Evolutionary conservation across 1,139 yeast genomes (phyloP), one percentile per base, ranked within the genome.

Genomic region (Protomyces lactucae-debilis): DNA sequence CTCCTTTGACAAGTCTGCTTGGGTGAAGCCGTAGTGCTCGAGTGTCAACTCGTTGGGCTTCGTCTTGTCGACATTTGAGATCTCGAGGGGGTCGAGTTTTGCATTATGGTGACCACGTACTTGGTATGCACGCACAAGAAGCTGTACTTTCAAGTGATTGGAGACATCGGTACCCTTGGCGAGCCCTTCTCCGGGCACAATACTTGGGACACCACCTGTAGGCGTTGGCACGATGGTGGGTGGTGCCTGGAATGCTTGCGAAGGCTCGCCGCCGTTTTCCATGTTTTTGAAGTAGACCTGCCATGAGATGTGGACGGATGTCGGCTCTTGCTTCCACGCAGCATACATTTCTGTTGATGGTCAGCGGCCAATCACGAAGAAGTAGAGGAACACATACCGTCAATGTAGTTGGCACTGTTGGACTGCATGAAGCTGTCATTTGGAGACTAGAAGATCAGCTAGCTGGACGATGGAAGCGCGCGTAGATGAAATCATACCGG

Each of bases 101-200:
- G 99, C 97, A 79, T 89, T 90, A 76, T 86, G 88, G 77, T 93
- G 99, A 70, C 99, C 99, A 77, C 98, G 86, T 64, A 93, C 99
- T 80, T 93, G 99, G 79, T 92, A 95, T 54, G 99, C 99, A 77
- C 99, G 88, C 68, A 95, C 98, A 72, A 93, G 82, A 72, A 93
- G 84, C 82, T 93, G 99, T 28, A 91, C 95, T 78, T 93, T 95
- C 81, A 93, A 84, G 76, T 95, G 99, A 68, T 90, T 83, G 70
- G 89, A 83, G 64, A 93, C 91, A 71, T 87, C 91, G 64, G 72
- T 67, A 46, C 67, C 70, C 53, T 70, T 72, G 64, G 74, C 72
- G 23, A 78, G 76, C 46, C 74, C 71, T 36, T 79, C 75, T 60
- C 85, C 83, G 57, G 87, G 85, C 52, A 80, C 77, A 64, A 77